A percentile compares a stretch with the other conserved stretches of the same genome.
Evolutionary conservation across 345 rosid genomes (phyloP).

Genomic region (Euphorbia pulcherrima): DNA sequence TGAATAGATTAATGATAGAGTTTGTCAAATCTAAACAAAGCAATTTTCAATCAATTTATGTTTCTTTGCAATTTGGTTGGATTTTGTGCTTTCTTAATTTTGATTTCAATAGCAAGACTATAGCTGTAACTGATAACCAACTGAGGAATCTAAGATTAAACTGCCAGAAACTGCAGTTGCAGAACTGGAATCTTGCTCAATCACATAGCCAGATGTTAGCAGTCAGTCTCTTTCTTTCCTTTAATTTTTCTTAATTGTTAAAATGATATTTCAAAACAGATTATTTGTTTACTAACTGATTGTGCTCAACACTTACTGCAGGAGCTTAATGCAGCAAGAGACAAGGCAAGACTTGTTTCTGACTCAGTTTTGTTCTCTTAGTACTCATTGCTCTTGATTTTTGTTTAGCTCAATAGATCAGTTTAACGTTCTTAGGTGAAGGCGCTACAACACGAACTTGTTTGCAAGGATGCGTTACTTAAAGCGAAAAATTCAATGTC

Average conservation of each 20-base stretch:
- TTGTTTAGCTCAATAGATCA: neutral
- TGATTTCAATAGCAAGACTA: constrained; percentile 40
- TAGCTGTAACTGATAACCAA: constrained; percentile 48
- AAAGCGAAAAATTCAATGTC: constrained; percentile 32
- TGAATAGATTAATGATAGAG: neutral
- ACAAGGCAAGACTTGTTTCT: constrained; percentile 32
- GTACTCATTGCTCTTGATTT: too few species aligned
- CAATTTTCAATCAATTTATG: neutral
- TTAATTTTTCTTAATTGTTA: constrained; percentile 3
- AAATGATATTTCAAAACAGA: neutral
- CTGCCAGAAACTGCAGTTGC: constrained; percentile 49
- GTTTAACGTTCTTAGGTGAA: constrained; percentile 35
- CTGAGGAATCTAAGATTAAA: constrained; percentile 40
- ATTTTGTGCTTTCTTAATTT: constrained; percentile 30
- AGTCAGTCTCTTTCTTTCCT: constrained; percentile 32
- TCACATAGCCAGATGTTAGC: constrained; percentile 52
- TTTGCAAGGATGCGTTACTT: constrained; percentile 48
- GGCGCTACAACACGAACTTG: constrained; percentile 51
- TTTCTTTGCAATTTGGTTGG: neutral
- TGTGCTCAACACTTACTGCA: constrained; percentile 20
- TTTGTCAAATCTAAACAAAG: neutral
- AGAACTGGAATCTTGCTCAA: constrained; percentile 62
- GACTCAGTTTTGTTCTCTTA: neutral
- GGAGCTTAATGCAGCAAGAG: constrained; percentile 60
- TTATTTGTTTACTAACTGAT: constrained; percentile 5